Conservation (phyloP, 495 filamentous ascomycete species). For the Aspergillus homomorphus region DNA sequence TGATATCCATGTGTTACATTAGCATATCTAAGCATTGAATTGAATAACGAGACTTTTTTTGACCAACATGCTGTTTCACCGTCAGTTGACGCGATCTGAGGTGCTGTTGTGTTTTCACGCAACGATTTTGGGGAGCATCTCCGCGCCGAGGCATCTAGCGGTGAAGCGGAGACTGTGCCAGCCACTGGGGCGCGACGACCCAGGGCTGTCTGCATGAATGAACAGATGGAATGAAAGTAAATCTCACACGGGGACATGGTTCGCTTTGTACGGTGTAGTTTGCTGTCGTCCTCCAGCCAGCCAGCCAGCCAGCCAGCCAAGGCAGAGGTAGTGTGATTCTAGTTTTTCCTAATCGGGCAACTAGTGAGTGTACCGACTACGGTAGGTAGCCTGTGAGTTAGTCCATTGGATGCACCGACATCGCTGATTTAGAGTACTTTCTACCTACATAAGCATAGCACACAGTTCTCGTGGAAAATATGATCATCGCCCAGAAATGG, state of each 20-base stretch:
- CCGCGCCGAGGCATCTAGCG: neutral
- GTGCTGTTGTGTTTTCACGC: neutral
- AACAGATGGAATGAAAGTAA: neutral
- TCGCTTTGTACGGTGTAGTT: neutral
- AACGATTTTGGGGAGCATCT: no score
- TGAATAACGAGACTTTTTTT: conserved; percentile 10
- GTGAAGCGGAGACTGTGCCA: neutral
- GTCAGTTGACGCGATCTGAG: no score
- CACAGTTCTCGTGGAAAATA: no score
- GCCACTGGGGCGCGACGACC: neutral
- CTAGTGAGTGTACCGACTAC: neutral
- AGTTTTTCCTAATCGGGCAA: neutral
- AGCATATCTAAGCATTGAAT: conserved; percentile 22
- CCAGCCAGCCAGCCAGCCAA: no score
- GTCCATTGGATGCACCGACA: no score
- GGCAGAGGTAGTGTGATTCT: no score
- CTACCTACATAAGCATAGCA: no score
- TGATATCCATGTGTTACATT: conserved; percentile 31
- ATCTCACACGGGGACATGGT: neutral
- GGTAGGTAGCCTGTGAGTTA: neutral
- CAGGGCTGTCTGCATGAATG: neutral
- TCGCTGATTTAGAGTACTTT: no score
- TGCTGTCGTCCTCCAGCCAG: neutral
- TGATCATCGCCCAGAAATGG: no score
- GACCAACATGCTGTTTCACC: neutral